Evolutionary conservation across 352 stramenopile genomes (phyloP).

Genomic region (Phytophthora palmivora): DNA sequence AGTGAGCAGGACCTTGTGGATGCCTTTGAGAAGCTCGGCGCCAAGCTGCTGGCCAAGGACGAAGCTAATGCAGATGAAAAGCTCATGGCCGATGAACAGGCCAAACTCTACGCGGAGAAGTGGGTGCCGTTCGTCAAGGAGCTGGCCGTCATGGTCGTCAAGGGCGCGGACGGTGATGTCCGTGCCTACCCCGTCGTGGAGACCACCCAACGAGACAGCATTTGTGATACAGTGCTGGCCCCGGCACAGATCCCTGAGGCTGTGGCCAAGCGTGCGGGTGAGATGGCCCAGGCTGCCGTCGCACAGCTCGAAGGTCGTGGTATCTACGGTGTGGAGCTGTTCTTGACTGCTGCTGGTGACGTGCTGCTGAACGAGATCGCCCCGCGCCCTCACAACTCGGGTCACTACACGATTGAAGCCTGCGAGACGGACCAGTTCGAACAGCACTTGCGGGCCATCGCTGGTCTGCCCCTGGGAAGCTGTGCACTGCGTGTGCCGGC

Average conservation of each 20-base stretch:
- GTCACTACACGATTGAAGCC: slow-evolving; percentile 99
- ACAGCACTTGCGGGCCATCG: slow-evolving; percentile 96
- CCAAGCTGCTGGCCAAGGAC: slow-evolving; percentile 21
- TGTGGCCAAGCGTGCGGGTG: slow-evolving; percentile 51
- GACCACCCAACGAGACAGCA: slow-evolving; percentile 96
- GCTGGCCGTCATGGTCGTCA: slow-evolving; percentile 97
- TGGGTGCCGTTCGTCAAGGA: slow-evolving; percentile 98
- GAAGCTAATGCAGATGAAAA: slow-evolving; percentile 31
- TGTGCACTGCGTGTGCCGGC: slow-evolving; percentile 92
- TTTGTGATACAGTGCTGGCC: slow-evolving; percentile 96
- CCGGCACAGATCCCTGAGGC: slow-evolving; percentile 77
- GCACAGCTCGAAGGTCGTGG: slow-evolving; percentile 84
- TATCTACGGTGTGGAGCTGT: slow-evolving; percentile 98
- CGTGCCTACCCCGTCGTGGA: slow-evolving; percentile 97
- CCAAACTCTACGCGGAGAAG: slow-evolving; percentile 94
- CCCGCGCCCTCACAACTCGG: slow-evolving; percentile 98
- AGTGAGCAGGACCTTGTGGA: slow-evolving; percentile 74
- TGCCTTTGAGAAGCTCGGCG: slow-evolving; percentile 88
- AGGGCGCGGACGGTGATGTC: slow-evolving; percentile 67
- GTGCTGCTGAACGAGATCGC: slow-evolving; percentile 98
- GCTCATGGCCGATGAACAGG: slow-evolving; percentile 25
- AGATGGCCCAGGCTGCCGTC: slow-evolving; percentile 78
- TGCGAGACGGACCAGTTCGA: slow-evolving; percentile 98
- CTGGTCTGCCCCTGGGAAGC: slow-evolving; percentile 93
- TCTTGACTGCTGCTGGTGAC: slow-evolving; percentile 86